These are phyloP conservation scores for Fraxinus albicans DNA, from an alignment of 305 asterid genomes.

Conservation along the genomic window DNA sequence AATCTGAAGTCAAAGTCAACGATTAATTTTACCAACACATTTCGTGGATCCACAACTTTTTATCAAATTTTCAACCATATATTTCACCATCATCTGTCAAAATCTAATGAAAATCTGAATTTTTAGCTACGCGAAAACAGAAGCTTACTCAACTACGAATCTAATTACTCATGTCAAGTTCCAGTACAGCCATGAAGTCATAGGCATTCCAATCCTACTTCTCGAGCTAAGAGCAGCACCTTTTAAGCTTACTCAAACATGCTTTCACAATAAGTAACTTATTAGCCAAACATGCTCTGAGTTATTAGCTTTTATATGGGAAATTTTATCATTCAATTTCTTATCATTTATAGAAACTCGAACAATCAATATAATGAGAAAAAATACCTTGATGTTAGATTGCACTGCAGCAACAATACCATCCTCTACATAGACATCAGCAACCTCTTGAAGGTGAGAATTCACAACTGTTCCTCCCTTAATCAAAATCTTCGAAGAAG, in stretches of 20 bases:
- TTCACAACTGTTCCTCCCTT: slow-evolving; percentile 96
- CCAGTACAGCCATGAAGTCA: neutral
- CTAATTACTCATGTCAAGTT: neutral
- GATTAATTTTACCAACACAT: neutral
- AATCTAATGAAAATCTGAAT: no score
- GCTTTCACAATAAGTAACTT: neutral
- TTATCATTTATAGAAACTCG: neutral
- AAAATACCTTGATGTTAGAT: slow-evolving; percentile 43
- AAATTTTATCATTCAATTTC: slow-evolving; percentile 5
- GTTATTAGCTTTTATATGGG: neutral
- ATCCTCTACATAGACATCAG: slow-evolving; percentile 86
- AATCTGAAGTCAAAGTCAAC: no score
- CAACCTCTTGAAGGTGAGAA: slow-evolving; percentile 80
- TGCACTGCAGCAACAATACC: slow-evolving; percentile 68
- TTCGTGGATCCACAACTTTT: neutral
- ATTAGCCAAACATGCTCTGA: neutral
- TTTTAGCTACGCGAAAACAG: no score
- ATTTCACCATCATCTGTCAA: no score
- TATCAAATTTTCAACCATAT: no score
- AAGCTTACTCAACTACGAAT: neutral
- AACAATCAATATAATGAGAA: no score
- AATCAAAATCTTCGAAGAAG: slow-evolving; percentile 63
- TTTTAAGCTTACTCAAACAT: neutral
- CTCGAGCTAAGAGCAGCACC: neutral
- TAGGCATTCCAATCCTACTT: neutral